Percentiles rank a stretch among this genome's conserved stretches.
Conservation (phyloP, 2,329 filamentous ascomycete genomes). For the Colletotrichum limetticola region DNA sequence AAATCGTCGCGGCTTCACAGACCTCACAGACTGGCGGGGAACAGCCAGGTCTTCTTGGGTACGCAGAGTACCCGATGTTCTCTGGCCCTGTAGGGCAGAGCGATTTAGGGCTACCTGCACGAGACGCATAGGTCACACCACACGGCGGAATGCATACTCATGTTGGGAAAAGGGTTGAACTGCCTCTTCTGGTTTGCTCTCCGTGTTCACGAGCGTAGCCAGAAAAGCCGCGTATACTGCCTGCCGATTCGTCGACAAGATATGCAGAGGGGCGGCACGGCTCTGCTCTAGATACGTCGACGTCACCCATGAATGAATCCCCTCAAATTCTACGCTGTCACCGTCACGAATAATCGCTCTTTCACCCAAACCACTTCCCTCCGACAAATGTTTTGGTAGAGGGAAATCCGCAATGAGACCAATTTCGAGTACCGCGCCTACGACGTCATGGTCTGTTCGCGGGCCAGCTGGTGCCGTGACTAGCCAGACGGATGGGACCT, state of each 20-base stretch:
- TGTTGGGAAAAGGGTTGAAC: background rate
- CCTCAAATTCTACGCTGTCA: background rate
- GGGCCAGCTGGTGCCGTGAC: background rate
- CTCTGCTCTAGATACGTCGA: background rate
- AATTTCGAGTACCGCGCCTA: background rate
- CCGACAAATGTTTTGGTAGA: background rate
- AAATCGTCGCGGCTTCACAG: background rate
- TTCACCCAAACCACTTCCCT: background rate
- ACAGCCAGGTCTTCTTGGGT: background rate
- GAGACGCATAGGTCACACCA: constrained; percentile 17
- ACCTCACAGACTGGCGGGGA: background rate
- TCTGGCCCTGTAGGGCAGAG: background rate
- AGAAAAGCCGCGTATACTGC: background rate
- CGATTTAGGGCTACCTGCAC: constrained; percentile 25
- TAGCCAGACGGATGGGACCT: background rate
- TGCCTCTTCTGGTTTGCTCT: constrained; percentile 11
- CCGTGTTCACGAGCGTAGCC: background rate
- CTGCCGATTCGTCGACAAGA: constrained; percentile 12
- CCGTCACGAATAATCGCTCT: background rate
- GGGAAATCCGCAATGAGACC: background rate
- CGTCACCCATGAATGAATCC: constrained; percentile 6
- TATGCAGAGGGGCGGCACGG: constrained; percentile 19
- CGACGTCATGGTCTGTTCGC: constrained; percentile 6
- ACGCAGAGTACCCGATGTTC: constrained; percentile 1
- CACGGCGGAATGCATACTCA: constrained; percentile 19